Evolutionary conservation across 192 early-diverging fungal genomes (phyloP).

Genomic region (Gryganskiella cystojenkinii): DNA sequence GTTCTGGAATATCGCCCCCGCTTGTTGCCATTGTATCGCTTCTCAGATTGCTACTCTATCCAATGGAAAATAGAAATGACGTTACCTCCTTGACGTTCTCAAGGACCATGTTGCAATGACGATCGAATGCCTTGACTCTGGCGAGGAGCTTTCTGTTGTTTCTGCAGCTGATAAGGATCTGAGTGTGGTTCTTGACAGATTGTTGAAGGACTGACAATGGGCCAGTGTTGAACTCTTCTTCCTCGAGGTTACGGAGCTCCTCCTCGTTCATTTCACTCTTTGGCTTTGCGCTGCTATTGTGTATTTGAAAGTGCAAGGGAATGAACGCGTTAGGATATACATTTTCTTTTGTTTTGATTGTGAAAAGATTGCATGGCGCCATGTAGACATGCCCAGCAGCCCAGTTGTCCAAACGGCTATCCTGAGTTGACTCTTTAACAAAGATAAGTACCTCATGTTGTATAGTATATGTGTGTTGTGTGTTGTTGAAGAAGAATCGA

Average conservation of each 20-base stretch:
- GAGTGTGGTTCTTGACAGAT: constrained; percentile 95
- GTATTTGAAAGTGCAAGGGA: neutral
- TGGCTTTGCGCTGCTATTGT: constrained; percentile 49
- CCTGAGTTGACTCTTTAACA: too few relatives aligned
- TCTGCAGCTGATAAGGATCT: constrained; percentile 95
- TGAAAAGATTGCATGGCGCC: neutral
- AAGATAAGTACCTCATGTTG: constrained; percentile 9
- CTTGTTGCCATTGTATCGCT: too few relatives aligned
- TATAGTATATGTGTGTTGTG: neutral
- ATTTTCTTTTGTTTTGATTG: neutral
- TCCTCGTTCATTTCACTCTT: constrained; percentile 86
- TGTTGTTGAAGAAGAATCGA: neutral
- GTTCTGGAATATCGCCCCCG: too few relatives aligned
- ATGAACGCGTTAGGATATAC: constrained; percentile 25
- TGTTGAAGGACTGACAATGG: constrained; percentile 95
- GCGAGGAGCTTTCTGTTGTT: constrained; percentile 99
- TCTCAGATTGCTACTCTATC: neutral
- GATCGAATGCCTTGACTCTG: constrained; percentile 98
- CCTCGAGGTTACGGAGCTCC: constrained; percentile 90
- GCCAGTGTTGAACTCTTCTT: constrained; percentile 96
- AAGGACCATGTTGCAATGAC: constrained; percentile 99
- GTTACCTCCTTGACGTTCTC: constrained; percentile 97
- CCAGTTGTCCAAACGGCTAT: too few relatives aligned
- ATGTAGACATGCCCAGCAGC: too few relatives aligned
- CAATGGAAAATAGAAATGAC: too few relatives aligned